Conservation (phyloP, 2,329 filamentous ascomycete species). For the Lizonia empirigonia region DNA sequence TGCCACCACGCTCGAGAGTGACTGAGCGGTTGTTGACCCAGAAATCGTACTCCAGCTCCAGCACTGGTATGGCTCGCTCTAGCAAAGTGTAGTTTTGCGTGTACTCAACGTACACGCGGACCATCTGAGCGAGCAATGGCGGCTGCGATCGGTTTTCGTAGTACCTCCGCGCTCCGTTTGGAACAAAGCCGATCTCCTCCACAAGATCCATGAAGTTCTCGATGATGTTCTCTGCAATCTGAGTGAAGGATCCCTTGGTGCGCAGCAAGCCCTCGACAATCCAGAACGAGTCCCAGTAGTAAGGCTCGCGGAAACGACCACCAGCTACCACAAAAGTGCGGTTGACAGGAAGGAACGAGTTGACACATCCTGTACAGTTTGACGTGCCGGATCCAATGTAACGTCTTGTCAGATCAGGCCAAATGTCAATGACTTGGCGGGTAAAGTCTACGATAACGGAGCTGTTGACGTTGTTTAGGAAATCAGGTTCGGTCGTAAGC, state of each 20-base stretch:
- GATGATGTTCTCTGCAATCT: conserved; percentile 69
- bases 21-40: conserved; percentile 67
- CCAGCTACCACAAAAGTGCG: conserved; percentile 73
- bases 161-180: conserved; percentile 70
- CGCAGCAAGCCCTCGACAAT: conserved; percentile 69
- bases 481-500: conserved; percentile 62
- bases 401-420: conserved; percentile 68
- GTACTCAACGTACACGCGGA: conserved; percentile 67
- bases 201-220: conserved; percentile 73
- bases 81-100: conserved; percentile 68
- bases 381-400: conserved; percentile 53
- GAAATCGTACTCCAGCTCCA: conserved; percentile 68
- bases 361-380: conserved; percentile 63
- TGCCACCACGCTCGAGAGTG: conserved; percentile 53
- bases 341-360: conserved; percentile 70
- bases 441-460: conserved; percentile 65
- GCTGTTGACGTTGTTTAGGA: conserved; percentile 63
- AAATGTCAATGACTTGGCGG: conserved; percentile 69
- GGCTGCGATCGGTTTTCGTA: conserved; percentile 73
- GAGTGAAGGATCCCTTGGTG: conserved; percentile 66
- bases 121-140: conserved; percentile 69
- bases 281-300: conserved; percentile 76
- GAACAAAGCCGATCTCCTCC: conserved; percentile 68
- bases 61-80: conserved; percentile 64
- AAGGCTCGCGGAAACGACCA: conserved; percentile 72